Evolutionary conservation across 306 rosid genomes (phyloP), one percentile per base, ranked within the genome.

Genomic region (Lupinus albus): DNA sequence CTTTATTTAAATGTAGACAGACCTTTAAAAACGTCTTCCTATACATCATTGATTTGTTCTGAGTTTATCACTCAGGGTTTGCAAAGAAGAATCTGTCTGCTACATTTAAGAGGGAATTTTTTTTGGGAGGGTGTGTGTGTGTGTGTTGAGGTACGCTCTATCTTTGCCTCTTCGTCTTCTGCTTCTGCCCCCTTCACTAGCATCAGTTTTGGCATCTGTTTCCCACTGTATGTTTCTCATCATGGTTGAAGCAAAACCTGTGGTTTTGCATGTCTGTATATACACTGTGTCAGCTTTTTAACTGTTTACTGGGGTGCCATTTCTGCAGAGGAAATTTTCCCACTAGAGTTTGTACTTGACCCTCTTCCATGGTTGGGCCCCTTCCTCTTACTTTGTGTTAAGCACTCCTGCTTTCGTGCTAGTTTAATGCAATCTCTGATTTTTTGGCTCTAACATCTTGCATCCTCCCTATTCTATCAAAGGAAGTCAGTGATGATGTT

Each of bases 1-100:
- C 5, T 39, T 58, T 39, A 20, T 55, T 59, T 44, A 51, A 55
- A 15, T 72, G 60, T 50, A 69, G 48, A 18, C n/a, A 13, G 11
- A 67, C 49, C 32, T 14, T 66, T 48, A 3, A 18, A 11, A 18
- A 1, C 4, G 30, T 25, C 30, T 25, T 25, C 30, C 30, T 25
- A 25, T 4, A 0, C 4, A 7, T 7, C 10, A 7, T 36, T 36
- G 7, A 5, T 5, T 12, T n/a, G 32, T 36, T 15, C 35, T 56
- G 62, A 30, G 20, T 18, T 56, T 30, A 13, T 10, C 55, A n/a
- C 42, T 25, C 42, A 56, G n/a, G 21, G 8, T 13, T 2, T 1
- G 41, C 30, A 25, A 25, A 25, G 30, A 25, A 25, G 30, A 25
- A 25, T 25, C 4, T 25, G 30, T 25, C 30, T 25, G 30, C 30